These are phyloP conservation scores for Uronychia binucleata DNA, from an alignment of 73 alveolate species.

Conservation along the genomic window DNA sequence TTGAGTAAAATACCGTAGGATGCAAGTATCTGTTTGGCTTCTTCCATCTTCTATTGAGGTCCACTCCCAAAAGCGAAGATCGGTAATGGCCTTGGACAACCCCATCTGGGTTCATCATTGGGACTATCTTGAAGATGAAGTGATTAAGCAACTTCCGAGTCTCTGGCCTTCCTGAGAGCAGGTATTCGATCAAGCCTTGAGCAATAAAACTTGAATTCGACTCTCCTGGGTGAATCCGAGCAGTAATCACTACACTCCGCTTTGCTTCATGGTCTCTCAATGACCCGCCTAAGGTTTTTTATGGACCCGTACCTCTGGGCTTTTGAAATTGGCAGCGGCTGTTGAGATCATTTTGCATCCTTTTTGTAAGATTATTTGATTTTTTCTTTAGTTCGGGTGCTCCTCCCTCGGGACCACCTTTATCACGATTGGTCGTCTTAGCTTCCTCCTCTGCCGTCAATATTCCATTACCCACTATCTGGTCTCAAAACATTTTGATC, in stretches of 20 bases:
- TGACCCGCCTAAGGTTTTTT: too few relatives aligned
- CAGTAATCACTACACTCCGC: constrained; percentile 56
- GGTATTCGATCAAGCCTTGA: constrained; percentile 85
- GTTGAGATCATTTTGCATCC: too few relatives aligned
- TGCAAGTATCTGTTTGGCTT: constrained; percentile 85
- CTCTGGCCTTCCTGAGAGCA: constrained; percentile 71
- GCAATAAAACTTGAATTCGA: constrained; percentile 80
- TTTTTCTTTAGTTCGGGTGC: too few relatives aligned
- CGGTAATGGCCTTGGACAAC: constrained; percentile 92
- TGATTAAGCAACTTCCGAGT: constrained; percentile 77
- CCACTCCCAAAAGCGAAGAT: constrained; percentile 87
- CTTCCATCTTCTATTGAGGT: constrained; percentile 92
- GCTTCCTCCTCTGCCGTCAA: too few relatives aligned
- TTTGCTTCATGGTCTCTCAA: too few relatives aligned
- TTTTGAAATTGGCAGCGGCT: too few relatives aligned
- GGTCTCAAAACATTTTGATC: too few relatives aligned
- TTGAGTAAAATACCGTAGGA: constrained; percentile 83
- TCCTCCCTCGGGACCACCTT: too few relatives aligned
- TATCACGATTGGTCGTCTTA: too few relatives aligned
- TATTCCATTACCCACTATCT: too few relatives aligned
- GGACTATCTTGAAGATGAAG: constrained; percentile 85
- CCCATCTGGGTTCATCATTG: constrained; percentile 92
- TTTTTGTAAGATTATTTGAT: too few relatives aligned
- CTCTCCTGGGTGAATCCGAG: constrained; percentile 95
- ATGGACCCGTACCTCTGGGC: too few relatives aligned